Conservation (phyloP, 495 filamentous ascomycete genomes). For the Podospora appendiculata region DNA sequence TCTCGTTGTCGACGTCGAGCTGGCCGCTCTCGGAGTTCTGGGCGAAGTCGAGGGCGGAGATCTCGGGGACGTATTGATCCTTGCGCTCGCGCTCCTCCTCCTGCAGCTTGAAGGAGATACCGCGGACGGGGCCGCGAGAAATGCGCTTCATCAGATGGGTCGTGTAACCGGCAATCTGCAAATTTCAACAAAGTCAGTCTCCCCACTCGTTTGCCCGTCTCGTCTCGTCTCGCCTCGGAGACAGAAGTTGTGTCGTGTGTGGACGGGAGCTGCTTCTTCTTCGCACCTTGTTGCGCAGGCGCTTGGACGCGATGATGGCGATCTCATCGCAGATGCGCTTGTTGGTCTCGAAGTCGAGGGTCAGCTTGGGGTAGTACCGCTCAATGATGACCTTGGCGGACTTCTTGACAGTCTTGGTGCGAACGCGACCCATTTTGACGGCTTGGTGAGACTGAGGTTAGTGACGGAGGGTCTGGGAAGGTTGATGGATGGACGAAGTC, state of each 20-base stretch:
- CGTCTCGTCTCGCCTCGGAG: no score
- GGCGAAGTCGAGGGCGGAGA: constrained; percentile 95
- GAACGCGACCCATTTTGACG: constrained; percentile 93
- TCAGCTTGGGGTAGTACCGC: constrained; percentile 96
- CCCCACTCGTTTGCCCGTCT: background rate
- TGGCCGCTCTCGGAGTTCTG: constrained; percentile 83
- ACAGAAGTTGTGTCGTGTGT: no score
- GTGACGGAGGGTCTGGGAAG: constrained; percentile 2
- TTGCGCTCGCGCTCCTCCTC: constrained; percentile 99
- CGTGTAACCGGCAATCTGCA: constrained; percentile 94
- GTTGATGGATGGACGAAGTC: background rate
- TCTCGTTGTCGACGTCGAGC: constrained; percentile 92
- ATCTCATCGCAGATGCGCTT: constrained; percentile 99
- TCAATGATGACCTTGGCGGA: constrained; percentile 99
- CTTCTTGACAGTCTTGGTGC: constrained; percentile 99
- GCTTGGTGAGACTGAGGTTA: constrained; percentile 30
- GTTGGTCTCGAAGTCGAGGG: constrained; percentile 99
- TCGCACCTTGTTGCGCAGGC: constrained; percentile 94
- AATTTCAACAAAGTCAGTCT: background rate
- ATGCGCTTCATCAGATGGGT: constrained; percentile 98
- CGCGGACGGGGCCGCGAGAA: constrained; percentile 95
- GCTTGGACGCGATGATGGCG: constrained; percentile 96
- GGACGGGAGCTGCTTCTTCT: no score
- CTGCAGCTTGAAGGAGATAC: constrained; percentile 99
- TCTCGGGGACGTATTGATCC: constrained; percentile 99